Base-by-base conservation (phyloP, 139 green algal species). In the Chlorella sp. region DNA sequence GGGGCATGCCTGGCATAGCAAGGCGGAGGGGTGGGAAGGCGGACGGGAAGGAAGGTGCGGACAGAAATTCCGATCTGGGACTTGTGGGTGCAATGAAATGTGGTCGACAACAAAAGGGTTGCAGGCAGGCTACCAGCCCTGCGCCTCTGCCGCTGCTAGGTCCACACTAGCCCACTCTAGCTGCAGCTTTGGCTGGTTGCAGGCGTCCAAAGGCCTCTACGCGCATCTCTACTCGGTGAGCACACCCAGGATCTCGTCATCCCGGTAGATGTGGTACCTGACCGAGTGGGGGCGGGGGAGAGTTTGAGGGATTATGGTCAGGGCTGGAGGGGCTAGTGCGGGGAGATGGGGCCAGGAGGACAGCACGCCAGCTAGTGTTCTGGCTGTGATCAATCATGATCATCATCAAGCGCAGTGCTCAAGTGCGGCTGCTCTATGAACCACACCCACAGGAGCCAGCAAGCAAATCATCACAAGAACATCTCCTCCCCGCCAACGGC, bases 211-310 rank as follows among this genome's bases (percentile, higher is more conserved):
- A 28, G 2, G 64, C 24, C 64, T 26, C 64, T 85, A n/a, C 30
- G 37, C 28, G 37, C 73, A 30, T 2, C 34, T 60, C 66, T 39
- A 92, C 82, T 93, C 91, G 39, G 87, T 91, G 21, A 94, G 86
- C 22, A 94, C 75, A n/a, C 91, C 91, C 71, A 94, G 89, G n/a
- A 94, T 61, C 86, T 94, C 91, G 24, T 94, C 91, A 39, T 94
- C 91, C 0, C 91, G 73, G 76, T 90, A 94, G 32, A 94, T 68
- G 76, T 87, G 77, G 57, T 73, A 81, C 87, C 91, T 93, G 91
- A 16, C 24, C 22, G 26, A 15, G 66, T 57, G 66, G 66, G 26
- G 2, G 66, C 34, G 53, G 28, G 19, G 3, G 21, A 53, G 53
- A 14, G 64, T 71, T 12, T 30, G 24, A 60, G 64, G 78, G 26